These are phyloP conservation scores for Chlamydomonas schloesseri DNA, from an alignment of 139 green algal species.

Conservation along the genomic window DNA sequence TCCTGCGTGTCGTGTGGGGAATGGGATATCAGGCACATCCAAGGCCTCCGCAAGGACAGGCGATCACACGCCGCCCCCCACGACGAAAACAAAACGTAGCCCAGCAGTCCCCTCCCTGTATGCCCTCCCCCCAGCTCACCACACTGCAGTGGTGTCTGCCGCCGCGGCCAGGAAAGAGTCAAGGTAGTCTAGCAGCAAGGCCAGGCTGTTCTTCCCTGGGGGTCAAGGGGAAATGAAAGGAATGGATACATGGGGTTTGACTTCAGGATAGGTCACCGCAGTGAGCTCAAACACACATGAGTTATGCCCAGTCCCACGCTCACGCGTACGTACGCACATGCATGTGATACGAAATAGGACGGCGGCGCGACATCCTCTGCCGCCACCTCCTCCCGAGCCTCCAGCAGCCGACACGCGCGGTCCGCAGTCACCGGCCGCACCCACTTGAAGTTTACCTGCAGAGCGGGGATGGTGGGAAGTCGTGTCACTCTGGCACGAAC, in stretches of 20 bases:
- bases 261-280: too few species aligned
- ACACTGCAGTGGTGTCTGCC: neutral
- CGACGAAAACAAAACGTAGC: too few species aligned
- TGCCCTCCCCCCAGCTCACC: too few species aligned
- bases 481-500: too few species aligned
- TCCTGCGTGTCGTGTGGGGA: neutral
- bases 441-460: neutral
- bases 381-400: neutral
- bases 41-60: too few species aligned
- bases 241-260: too few species aligned
- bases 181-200: neutral
- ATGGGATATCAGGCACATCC: too few species aligned
- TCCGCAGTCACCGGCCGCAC: neutral
- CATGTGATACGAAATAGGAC: conserved; percentile 20
- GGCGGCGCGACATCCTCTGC: neutral
- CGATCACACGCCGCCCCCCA: too few species aligned
- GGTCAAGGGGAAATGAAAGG: too few species aligned
- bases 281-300: too few species aligned
- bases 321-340: conserved; percentile 1
- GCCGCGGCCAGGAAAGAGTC: neutral
- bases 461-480: neutral
- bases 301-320: too few species aligned
- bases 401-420: neutral
- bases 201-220: conserved; percentile 7
- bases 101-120: too few species aligned